Evolutionary conservation across 441 rosid species (phyloP).

Genomic region (Biscutella laevigata): DNA sequence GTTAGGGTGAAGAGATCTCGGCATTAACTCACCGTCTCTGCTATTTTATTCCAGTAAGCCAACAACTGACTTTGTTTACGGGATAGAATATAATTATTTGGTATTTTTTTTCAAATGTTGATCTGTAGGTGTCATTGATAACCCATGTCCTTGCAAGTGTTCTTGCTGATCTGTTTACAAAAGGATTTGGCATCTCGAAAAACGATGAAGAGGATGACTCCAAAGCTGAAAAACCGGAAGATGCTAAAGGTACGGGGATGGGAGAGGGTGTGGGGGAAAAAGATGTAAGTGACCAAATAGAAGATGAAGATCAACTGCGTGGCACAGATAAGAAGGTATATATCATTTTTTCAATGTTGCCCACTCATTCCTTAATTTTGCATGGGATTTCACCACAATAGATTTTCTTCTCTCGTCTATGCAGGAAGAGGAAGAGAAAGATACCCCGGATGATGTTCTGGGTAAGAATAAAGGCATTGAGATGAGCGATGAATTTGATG

Average conservation of each 20-base stretch:
- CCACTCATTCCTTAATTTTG: not conserved
- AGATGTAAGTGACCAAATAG: constrained; percentile 90
- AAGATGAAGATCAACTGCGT: constrained; percentile 84
- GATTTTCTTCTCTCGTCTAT: constrained; percentile 18
- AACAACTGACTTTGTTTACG: not conserved
- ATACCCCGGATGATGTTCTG: constrained; percentile 45
- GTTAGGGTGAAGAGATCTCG: not conserved
- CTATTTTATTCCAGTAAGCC: not conserved
- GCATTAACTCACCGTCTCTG: not conserved
- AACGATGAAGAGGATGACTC: constrained; percentile 62
- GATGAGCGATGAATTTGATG: constrained; percentile 82
- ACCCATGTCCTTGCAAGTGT: constrained; percentile 70
- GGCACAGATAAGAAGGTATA: constrained; percentile 68
- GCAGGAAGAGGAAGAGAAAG: constrained; percentile 61
- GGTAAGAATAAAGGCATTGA: constrained; percentile 78
- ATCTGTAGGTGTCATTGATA: constrained; percentile 60
- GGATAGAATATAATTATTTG: not conserved
- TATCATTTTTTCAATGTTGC: not conserved
- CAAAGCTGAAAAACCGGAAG: constrained; percentile 37
- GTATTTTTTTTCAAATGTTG: constrained; percentile 9
- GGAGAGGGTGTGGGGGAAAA: constrained; percentile 83
- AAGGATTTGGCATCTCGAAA: constrained; percentile 62
- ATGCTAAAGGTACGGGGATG: constrained; percentile 86
- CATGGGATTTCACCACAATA: not conserved
- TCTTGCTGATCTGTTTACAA: constrained; percentile 64